Percentiles rank a stretch among this genome's conserved stretches.
These are phyloP conservation scores for Monilinia laxa DNA, from an alignment of 2,329 filamentous ascomycete species.

Conservation along the genomic window DNA sequence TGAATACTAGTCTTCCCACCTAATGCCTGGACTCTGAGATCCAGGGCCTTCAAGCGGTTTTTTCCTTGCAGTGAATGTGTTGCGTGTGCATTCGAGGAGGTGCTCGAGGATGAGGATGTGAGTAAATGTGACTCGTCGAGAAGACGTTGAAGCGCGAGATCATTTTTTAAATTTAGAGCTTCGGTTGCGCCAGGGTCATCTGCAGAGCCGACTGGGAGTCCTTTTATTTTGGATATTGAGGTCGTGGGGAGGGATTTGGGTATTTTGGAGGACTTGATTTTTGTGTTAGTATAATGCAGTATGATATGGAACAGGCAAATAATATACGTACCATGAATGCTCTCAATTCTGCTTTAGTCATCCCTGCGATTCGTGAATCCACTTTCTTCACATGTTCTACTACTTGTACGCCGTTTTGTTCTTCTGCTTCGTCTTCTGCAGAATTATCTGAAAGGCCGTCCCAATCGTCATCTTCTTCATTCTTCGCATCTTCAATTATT, in stretches of 20 bases:
- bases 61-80: slow-evolving; percentile 56
- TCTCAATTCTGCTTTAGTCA: slow-evolving; percentile 70
- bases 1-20: slow-evolving; percentile 76
- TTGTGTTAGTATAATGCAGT: background rate
- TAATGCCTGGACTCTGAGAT: slow-evolving; percentile 78
- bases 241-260: slow-evolving; percentile 27
- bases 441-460: slow-evolving; percentile 53
- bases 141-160: slow-evolving; percentile 86
- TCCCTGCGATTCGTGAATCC: slow-evolving; percentile 38
- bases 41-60: slow-evolving; percentile 76
- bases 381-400: slow-evolving; percentile 44
- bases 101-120: slow-evolving; percentile 45
- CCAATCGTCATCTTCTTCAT: slow-evolving; percentile 54
- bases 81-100: slow-evolving; percentile 39
- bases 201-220: slow-evolving; percentile 29
- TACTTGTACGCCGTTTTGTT: slow-evolving; percentile 45
- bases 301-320: background rate
- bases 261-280: slow-evolving; percentile 37
- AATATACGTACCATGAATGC: slow-evolving; percentile 65
- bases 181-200: slow-evolving; percentile 58
- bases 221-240: slow-evolving; percentile 6
- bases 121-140: slow-evolving; percentile 91
- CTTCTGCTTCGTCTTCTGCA: slow-evolving; percentile 29
- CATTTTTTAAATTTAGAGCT: slow-evolving; percentile 75
- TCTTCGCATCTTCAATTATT: slow-evolving; percentile 36